Percentiles rank a stretch among this genome's conserved stretches.
These are phyloP conservation scores for Aspergillus candidus DNA, from an alignment of 2,329 filamentous ascomycete genomes.

Conservation along the genomic window DNA sequence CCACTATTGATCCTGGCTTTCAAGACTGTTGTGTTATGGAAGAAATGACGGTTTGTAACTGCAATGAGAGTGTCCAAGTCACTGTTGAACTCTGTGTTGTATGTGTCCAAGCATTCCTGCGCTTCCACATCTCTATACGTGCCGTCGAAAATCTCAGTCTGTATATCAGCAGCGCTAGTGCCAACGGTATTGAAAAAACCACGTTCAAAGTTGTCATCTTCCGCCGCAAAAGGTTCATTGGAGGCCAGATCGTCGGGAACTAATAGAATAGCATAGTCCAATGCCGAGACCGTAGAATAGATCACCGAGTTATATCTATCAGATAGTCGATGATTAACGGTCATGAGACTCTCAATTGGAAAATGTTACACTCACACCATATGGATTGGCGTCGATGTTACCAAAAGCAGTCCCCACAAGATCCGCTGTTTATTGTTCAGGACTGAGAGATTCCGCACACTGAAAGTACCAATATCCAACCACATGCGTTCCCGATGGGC, in stretches of 20 bases:
- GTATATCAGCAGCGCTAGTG: slow-evolving; percentile 1
- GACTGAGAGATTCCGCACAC: slow-evolving; percentile 17
- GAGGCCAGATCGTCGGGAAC: no score
- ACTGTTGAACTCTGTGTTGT: slow-evolving; percentile 5
- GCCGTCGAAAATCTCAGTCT: slow-evolving; percentile 2
- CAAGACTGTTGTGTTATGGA: background rate
- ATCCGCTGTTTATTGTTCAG: slow-evolving; percentile 28
- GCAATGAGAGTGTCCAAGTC: slow-evolving; percentile 1
- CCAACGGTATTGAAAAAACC: background rate
- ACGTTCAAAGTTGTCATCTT: no score
- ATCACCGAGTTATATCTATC: slow-evolving; percentile 7
- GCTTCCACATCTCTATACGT: slow-evolving; percentile 1
- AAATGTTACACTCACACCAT: background rate
- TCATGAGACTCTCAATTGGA: background rate
- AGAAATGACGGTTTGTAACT: background rate
- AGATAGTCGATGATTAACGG: background rate
- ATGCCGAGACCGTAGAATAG: no score
- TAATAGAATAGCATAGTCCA: no score
- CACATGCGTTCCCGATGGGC: slow-evolving; percentile 39
- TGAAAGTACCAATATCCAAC: slow-evolving; percentile 42
- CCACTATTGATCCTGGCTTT: no score
- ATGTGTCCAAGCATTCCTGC: slow-evolving; percentile 1
- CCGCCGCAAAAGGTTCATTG: no score
- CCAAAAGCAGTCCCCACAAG: slow-evolving; percentile 1
- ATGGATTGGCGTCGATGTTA: slow-evolving; percentile 3